Evolutionary conservation across 2,329 filamentous ascomycete genomes (phyloP), one percentile per base, ranked within the genome.

Genomic region (Dactylellina drechsleri): DNA sequence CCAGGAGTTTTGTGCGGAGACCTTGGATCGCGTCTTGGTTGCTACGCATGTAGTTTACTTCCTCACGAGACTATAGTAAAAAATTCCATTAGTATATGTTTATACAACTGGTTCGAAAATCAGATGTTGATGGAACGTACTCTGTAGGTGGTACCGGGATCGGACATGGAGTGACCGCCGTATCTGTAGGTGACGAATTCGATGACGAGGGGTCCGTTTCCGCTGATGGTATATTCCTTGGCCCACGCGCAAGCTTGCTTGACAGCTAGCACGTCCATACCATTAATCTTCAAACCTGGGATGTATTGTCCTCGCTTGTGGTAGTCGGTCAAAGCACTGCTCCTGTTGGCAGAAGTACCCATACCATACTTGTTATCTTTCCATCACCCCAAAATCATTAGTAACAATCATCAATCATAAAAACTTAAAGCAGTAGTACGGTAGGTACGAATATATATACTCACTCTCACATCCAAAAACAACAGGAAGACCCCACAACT

Each of bases 301-400:
- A 99, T 99, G 87, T 98, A 99, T 86, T 99, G 95, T 79, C 95
- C 95, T 85, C 95, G 94, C 90, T 98, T 98, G 89, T 99, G 98
- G 90, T 99, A 99, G 84, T 99, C 95, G 83, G 95, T 98, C 82
- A 97, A 85, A 80, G 95, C 95, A 76, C 95, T 94, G 76, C 95
- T 93, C 81, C 95, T 93, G 84, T 91, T 90, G 79, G 95, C 94
- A 76, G 95, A 91, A 77, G 95, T 99, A 85, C 95, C 95, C 95
- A 99, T 99, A 84, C 95, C 95, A 83, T 99, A 99, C 86, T 99
- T 99, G 91, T 99, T 99, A 89, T 99, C 93, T 97, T 66, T 16
- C 31, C 20, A 2, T 50, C 45, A 16, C 2, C 10, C 18, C 45
- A 16, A 50, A 50, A n/a, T n/a, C 45, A 8, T 50, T 8, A 16